Conservation (phyloP, 1,139 yeast species). For the Geotrichum macrosporum region DNA sequence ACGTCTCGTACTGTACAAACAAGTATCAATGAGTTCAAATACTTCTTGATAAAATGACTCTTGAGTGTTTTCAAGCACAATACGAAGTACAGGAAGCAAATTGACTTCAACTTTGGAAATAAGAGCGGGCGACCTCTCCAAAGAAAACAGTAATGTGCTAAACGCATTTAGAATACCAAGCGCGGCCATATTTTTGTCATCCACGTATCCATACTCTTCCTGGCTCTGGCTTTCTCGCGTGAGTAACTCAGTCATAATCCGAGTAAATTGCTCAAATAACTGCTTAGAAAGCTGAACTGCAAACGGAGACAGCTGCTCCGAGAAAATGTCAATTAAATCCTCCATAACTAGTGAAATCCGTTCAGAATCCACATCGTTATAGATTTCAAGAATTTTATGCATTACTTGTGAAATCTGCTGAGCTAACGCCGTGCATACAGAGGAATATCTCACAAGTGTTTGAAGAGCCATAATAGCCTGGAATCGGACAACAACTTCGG, state of each 20-base stretch:
- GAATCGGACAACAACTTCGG: conserved; percentile 69
- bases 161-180: conserved; percentile 81
- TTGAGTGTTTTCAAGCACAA: conserved; percentile 46
- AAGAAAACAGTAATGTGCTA: conserved; percentile 74
- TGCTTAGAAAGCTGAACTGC: conserved; percentile 81
- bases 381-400: conserved; percentile 65
- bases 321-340: conserved; percentile 84
- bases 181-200: conserved; percentile 72
- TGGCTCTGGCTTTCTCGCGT: conserved; percentile 34
- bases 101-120: conserved; percentile 65
- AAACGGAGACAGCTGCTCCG: conserved; percentile 87
- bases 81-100: conserved; percentile 66
- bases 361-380: conserved; percentile 77
- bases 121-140: conserved; percentile 73
- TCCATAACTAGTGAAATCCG: conserved; percentile 88
- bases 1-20: conserved; percentile 2
- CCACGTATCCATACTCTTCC: conserved; percentile 44
- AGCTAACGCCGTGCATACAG: conserved; percentile 63
- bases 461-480: conserved; percentile 85
- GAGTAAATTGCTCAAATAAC: conserved; percentile 73
- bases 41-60: conserved; percentile 20
- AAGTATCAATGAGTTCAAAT: conserved; percentile 21
- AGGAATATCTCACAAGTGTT: conserved; percentile 60
- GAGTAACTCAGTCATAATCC: conserved; percentile 60
- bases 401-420: conserved; percentile 71